A percentile compares a stretch with the other conserved stretches of the same genome.
Evolutionary conservation across 1,284 basidiomycete species (phyloP).

Genomic region (Rhodotorula glutinis): DNA sequence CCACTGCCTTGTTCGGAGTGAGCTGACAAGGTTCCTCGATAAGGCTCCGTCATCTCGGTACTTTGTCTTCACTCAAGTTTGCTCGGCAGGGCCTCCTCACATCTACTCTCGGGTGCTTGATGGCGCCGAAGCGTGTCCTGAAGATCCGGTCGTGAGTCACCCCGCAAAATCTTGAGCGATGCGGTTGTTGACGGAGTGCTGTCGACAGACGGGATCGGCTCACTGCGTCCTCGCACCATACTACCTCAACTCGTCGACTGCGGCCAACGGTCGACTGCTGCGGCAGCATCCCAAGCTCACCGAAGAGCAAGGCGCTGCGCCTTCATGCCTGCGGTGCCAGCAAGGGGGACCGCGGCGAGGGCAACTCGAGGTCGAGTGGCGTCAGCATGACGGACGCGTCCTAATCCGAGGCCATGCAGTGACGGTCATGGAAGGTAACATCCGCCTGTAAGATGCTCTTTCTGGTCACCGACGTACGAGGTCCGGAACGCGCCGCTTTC

Average conservation of each 20-base stretch:
- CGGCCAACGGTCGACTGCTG: not conserved
- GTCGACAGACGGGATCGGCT: conserved; percentile 54
- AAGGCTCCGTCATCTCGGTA: not conserved
- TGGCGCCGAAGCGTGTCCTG: conserved; percentile 51
- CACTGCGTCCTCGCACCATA: conserved; percentile 59
- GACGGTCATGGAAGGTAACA: conserved; percentile 11
- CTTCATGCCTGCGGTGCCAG: conserved; percentile 44
- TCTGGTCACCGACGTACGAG: too few species aligned
- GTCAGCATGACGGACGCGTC: conserved; percentile 31
- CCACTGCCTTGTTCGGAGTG: fast-evolving
- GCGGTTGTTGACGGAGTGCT: too few species aligned
- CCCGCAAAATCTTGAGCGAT: not conserved
- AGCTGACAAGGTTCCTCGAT: not conserved
- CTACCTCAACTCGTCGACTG: conserved; percentile 41
- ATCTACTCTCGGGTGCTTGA: conserved; percentile 60
- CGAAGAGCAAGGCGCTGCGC: not conserved
- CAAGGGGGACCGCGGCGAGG: conserved; percentile 59
- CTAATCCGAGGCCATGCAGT: conserved; percentile 12
- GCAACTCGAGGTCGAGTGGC: conserved; percentile 49
- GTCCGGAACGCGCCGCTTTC: too few species aligned
- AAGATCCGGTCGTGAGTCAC: conserved; percentile 54
- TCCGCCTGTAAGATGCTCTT: not conserved
- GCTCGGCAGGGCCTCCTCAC: not conserved
- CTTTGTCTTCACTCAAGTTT: conserved; percentile 24
- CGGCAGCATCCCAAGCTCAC: not conserved